These are phyloP conservation scores for Pholiota microspora DNA, from an alignment of 768 basidiomycete genomes.

Conservation along the genomic window DNA sequence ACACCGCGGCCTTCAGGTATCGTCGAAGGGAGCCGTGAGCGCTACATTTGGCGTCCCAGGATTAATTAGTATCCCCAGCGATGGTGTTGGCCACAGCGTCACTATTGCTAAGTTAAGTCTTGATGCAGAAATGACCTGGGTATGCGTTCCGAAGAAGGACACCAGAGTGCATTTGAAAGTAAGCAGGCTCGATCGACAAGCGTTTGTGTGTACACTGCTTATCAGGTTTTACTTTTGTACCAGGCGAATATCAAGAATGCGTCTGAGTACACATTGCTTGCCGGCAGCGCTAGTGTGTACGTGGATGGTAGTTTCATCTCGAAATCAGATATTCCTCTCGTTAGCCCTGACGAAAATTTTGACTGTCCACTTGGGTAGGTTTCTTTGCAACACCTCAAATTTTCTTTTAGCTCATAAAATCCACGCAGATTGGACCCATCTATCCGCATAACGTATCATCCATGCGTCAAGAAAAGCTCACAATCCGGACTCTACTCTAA, in stretches of 20 bases:
- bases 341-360: slow-evolving; percentile 43
- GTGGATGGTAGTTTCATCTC: slow-evolving; percentile 58
- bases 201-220: neutral
- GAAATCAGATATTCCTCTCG: slow-evolving; percentile 37
- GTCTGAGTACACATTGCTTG: slow-evolving; percentile 50
- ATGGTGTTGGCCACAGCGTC: slow-evolving; percentile 38
- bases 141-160: slow-evolving; percentile 38
- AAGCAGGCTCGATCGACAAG: slow-evolving; percentile 2
- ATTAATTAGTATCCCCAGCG: slow-evolving; percentile 38
- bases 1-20: slow-evolving; percentile 25
- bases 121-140: slow-evolving; percentile 41
- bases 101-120: slow-evolving; percentile 36
- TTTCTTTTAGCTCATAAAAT: neutral
- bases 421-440: slow-evolving; percentile 36
- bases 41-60: slow-evolving; percentile 44
- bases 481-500: slow-evolving; percentile 34
- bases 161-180: slow-evolving; percentile 38
- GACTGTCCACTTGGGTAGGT: slow-evolving; percentile 45
- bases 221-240: neutral
- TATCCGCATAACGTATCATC: slow-evolving; percentile 39
- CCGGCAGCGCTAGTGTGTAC: slow-evolving; percentile 48
- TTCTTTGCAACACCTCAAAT: neutral
- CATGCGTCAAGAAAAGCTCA: slow-evolving; percentile 30
- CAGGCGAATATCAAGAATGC: slow-evolving; percentile 52
- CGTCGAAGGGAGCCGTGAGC: slow-evolving; percentile 35